Base-by-base conservation (phyloP, 1,139 yeast genomes). In the Pneumocystis oryctolagi region DNA sequence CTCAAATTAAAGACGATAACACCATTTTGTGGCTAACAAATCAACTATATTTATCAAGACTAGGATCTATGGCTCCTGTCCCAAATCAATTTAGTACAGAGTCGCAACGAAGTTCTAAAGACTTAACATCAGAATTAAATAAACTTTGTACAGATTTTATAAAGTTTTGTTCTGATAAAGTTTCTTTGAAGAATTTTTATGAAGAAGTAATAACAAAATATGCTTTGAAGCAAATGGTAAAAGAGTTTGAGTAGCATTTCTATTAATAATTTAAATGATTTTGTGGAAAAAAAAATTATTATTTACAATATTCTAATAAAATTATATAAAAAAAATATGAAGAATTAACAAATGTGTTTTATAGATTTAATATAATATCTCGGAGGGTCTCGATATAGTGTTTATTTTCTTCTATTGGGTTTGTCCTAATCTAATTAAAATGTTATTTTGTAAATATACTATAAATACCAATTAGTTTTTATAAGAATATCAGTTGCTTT, bases 1-100 rank as follows among this genome's bases (percentile, higher is more conserved):
- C 94, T 2, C 97, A 94, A 73, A 78, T 94, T 60, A 77, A 92
- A 66, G 89, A 84, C 60, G 85, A 84, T 14, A 64, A 62, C 2
- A 60, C 56, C 59, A 56, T 61, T 47, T 59, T 60, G 28, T 65
- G 66, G 66, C 32, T 62, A 34, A 63, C 66, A 16, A 65, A 65
- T 35, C 62, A 64, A 2, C 42, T 63, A 9, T 64, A 56, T 39
- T 63, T 62, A 31, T 63, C 65, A 32, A 61, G 65, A 34, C 59
- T 59, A 9, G 37, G 55, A 28, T 47, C 6, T 47, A 47, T 47
- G 31, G 31, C n/a, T 25, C 16, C 28, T 25, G 31, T 20, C 12
- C 16, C 31, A 47, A 25, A 47, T 25, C 55, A 47, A 25, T 47
- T 25, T 9, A 47, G 25, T 25, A 47, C 5, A 5, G 55, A 47